phyloP scores from a whole-genome alignment of 106 monocot species.

The Agapanthus africanus region DNA sequence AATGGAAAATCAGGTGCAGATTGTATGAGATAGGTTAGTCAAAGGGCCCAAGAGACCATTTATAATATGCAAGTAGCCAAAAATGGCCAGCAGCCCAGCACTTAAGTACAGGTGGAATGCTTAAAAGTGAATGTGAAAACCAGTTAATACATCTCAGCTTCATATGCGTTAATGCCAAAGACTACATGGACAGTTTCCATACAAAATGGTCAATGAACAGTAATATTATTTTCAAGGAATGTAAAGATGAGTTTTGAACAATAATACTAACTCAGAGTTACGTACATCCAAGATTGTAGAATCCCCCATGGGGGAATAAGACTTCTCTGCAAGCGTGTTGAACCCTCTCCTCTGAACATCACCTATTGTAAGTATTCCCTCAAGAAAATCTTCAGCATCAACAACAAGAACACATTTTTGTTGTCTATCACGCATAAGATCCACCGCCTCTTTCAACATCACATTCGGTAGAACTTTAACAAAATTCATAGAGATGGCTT shows the following conservation, averaged over 20 bases:
- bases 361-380: constrained; percentile 81
- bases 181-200: not conserved
- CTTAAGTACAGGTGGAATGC: not conserved
- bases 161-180: not conserved
- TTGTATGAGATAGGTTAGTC: not conserved
- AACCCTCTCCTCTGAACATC: constrained; percentile 59
- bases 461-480: constrained; percentile 48
- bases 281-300: constrained; percentile 48
- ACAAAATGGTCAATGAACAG: not conserved
- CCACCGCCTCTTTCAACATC: constrained; percentile 47
- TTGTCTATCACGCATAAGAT: constrained; percentile 70
- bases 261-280: not conserved
- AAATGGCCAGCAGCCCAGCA: not conserved
- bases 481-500: constrained; percentile 74
- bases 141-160: not conserved
- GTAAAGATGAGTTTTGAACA: not conserved
- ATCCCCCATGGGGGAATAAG: constrained; percentile 19
- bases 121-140: not conserved
- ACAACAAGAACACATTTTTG: constrained; percentile 82
- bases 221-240: not conserved
- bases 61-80: not conserved
- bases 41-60: not conserved
- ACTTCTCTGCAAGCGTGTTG: constrained; percentile 17
- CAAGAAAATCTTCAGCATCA: constrained; percentile 79
- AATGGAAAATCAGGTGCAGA: not conserved